A percentile compares a stretch with the other conserved stretches of the same genome.
These are phyloP conservation scores for Fusarium secorum DNA, from an alignment of 2,329 filamentous ascomycete species.

Conservation along the genomic window DNA sequence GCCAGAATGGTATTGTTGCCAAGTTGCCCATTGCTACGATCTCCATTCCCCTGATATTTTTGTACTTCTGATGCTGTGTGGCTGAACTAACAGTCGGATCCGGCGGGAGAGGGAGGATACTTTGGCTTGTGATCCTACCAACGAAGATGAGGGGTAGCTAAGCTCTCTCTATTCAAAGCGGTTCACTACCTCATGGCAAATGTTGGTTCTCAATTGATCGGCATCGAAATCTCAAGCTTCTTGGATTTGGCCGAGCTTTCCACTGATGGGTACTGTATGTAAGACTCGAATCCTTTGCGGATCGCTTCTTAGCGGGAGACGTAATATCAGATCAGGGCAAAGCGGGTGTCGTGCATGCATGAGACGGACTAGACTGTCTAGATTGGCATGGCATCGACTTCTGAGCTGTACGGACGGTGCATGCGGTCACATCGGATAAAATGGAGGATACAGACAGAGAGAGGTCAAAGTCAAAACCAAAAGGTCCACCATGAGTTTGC, in stretches of 20 bases:
- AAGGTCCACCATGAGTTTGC: constrained; percentile 12
- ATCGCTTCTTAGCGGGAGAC: constrained; percentile 12
- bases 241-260: constrained; percentile 2
- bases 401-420: neutral
- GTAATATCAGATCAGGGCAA: constrained; percentile 37
- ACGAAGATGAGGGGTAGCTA: constrained; percentile 27
- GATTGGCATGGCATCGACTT: constrained; percentile 9
- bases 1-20: neutral
- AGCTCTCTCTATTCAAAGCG: constrained; percentile 19
- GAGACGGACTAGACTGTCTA: constrained; percentile 5
- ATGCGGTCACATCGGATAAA: constrained; percentile 25
- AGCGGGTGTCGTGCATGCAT: constrained; percentile 19
- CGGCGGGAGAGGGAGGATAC: constrained; percentile 9
- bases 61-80: constrained; percentile 7
- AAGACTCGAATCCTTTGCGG: constrained; percentile 1
- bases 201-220: neutral
- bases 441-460: constrained; percentile 6
- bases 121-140: neutral
- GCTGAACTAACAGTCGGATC: constrained; percentile 26
- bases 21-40: constrained; percentile 12
- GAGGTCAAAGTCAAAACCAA: constrained; percentile 13
- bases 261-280: neutral
- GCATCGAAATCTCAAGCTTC: constrained; percentile 7
- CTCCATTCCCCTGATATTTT: neutral
- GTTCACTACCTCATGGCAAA: constrained; percentile 3